These are phyloP conservation scores for Escallonia herrerae DNA, from an alignment of 129 eudicot genomes.

Conservation along the genomic window DNA sequence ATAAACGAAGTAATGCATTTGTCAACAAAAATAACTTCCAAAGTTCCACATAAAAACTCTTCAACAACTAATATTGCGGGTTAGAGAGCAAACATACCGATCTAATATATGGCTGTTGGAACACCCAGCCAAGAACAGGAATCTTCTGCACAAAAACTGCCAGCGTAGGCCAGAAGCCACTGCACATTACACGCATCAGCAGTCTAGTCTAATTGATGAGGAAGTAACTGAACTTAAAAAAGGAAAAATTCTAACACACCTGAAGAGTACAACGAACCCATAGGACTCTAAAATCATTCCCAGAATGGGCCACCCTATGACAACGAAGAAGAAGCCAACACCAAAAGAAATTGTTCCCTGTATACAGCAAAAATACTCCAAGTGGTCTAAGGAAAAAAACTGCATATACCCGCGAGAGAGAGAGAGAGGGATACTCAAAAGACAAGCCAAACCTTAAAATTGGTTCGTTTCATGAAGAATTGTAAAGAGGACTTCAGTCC, in stretches of 20 bases:
- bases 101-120: conserved; percentile 77
- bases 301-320: conserved; percentile 77
- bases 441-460: conserved; percentile 45
- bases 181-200: conserved; percentile 32
- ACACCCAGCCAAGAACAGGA: conserved; percentile 78
- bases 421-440: neutral
- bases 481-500: conserved; percentile 66
- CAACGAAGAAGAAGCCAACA: conserved; percentile 66
- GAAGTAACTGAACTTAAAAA: neutral
- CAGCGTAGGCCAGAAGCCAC: conserved; percentile 82
- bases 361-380: conserved; percentile 5
- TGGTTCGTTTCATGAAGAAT: conserved; percentile 70
- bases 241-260: conserved; percentile 27
- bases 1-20: neutral
- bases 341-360: conserved; percentile 81
- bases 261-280: conserved; percentile 77
- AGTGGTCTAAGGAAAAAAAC: neutral
- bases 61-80: neutral
- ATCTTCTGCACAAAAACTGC: conserved; percentile 84
- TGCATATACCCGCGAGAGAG: neutral
- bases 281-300: conserved; percentile 81
- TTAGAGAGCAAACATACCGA: conserved; percentile 44
- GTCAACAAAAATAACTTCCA: neutral
- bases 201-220: neutral
- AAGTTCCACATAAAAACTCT: neutral